Base-by-base conservation (phyloP, 1,139 yeast genomes). In the Yamadazyma dushanensis region DNA sequence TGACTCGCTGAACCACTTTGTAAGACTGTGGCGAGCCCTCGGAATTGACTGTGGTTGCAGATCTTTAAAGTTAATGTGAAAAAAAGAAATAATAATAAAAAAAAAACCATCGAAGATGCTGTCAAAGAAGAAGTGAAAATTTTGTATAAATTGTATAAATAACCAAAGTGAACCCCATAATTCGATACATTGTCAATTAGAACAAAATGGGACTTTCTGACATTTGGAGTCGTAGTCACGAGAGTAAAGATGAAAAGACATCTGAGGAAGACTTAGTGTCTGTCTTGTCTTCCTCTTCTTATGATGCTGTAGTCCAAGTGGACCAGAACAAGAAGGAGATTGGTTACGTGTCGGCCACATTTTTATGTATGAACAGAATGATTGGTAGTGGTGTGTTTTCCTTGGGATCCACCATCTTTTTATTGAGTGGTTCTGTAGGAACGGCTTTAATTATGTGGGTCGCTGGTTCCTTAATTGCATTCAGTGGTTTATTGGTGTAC, bases 351-450 rank as follows among this genome's bases (percentile, higher is more conserved):
- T 80, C 88, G 3, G 85, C 88, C 32, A 70, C 80, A 18, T 81
- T 81, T 51, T 65, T 86, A 36, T 80, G 84, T 57, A 70, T 85
- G 51, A 86, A 86, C 57, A 71, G 95, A 57, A 85, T 85, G 81
- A 72, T 87, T 47, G 96, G 96, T 46, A 86, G 95, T 8, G 96
- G 95, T 56, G 84, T 87, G 35, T 87, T 87, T 57, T 81, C 92
- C 27, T 83, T 90, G 4, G 88, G 94, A 3, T 79, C 92, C n/a
- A 79, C 87, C 14, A 84, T 87, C 42, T 83, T 73, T 50, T 56
- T 66, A 3, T 66, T 81, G 41, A 73, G 83, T 19, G 94, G 95
- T 4, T 81, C 90, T 13, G 86, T 86, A 10, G 95, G 95, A 14
- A 63, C 84, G 30, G 63, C 90, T 1, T 65, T 87, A 38, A 60